A percentile compares a stretch with the other conserved stretches of the same genome.
phyloP scores from a whole-genome alignment of 164 flowering plant species.

The Protea cynaroides region DNA sequence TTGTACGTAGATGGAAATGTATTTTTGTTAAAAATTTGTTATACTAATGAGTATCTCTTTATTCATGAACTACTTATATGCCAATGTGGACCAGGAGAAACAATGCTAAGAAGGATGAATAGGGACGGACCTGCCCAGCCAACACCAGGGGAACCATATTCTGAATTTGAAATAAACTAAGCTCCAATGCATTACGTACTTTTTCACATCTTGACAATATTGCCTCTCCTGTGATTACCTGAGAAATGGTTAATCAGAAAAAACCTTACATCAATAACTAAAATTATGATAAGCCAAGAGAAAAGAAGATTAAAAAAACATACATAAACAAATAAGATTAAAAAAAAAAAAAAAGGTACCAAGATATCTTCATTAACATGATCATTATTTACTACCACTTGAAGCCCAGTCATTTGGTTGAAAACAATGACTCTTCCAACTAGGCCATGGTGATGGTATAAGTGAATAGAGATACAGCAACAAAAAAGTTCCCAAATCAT shows the following conservation, averaged over 20 bases:
- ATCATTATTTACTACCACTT: too few relatives aligned
- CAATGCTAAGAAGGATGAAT: background rate
- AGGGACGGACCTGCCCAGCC: conserved; percentile 58
- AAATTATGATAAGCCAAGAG: background rate
- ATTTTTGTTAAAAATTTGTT: too few relatives aligned
- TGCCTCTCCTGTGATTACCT: conserved; percentile 66
- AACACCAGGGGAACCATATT: conserved; percentile 60
- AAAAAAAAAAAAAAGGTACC: background rate
- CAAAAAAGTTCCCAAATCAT: background rate
- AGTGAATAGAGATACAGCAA: background rate
- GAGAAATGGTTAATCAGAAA: conserved; percentile 13
- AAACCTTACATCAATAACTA: background rate
- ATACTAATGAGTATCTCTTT: too few relatives aligned
- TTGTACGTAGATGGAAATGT: too few relatives aligned
- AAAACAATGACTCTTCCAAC: too few relatives aligned
- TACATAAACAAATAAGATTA: background rate
- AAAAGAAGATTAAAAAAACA: background rate
- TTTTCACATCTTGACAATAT: conserved; percentile 49
- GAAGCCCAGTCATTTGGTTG: too few relatives aligned
- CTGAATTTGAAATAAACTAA: conserved; percentile 51
- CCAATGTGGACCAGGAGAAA: background rate
- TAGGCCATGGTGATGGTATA: too few relatives aligned
- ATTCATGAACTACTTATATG: background rate
- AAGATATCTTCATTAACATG: background rate
- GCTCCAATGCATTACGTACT: conserved; percentile 38